These are phyloP conservation scores for Yamadazyma trypodendri DNA, from an alignment of 1,139 yeast species.

Conservation along the genomic window DNA sequence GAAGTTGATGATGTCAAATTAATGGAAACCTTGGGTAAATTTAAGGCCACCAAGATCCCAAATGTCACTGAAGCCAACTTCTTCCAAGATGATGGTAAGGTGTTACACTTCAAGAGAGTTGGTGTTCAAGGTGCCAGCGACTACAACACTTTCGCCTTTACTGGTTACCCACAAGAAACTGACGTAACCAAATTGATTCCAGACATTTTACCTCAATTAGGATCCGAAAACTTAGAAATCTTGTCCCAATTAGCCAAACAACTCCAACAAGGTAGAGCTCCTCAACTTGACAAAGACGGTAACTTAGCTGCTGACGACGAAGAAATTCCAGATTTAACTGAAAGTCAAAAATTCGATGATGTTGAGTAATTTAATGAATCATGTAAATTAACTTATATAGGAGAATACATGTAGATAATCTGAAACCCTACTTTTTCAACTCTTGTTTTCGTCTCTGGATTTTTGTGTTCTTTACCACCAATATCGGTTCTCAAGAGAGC, in stretches of 20 bases:
- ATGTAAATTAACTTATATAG: constrained; percentile 9
- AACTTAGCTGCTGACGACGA: constrained; percentile 58
- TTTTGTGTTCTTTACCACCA: too few species aligned
- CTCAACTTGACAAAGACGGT: constrained; percentile 42
- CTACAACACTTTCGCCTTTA: constrained; percentile 90
- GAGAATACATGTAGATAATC: constrained; percentile 16
- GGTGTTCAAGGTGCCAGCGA: constrained; percentile 92
- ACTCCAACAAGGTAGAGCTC: constrained; percentile 63
- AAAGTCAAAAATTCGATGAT: constrained; percentile 92
- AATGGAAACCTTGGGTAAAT: constrained; percentile 84
- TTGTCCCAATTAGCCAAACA: constrained; percentile 90
- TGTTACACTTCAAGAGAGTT: constrained; percentile 92
- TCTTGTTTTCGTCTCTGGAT: not conserved
- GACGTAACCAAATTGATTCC: constrained; percentile 91
- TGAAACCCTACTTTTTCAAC: not conserved
- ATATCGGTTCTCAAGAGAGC: too few species aligned
- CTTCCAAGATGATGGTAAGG: constrained; percentile 95
- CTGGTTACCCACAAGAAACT: constrained; percentile 95
- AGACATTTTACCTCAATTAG: constrained; percentile 92
- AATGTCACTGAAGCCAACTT: constrained; percentile 96
- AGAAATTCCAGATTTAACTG: constrained; percentile 92
- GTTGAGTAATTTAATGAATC: constrained; percentile 51
- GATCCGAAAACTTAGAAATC: constrained; percentile 92
- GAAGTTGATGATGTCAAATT: constrained; percentile 89
- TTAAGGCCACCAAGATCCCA: constrained; percentile 85